Evolutionary conservation across 2,329 filamentous ascomycete species (phyloP).

Genomic region (Akanthomyces dipterigenus): DNA sequence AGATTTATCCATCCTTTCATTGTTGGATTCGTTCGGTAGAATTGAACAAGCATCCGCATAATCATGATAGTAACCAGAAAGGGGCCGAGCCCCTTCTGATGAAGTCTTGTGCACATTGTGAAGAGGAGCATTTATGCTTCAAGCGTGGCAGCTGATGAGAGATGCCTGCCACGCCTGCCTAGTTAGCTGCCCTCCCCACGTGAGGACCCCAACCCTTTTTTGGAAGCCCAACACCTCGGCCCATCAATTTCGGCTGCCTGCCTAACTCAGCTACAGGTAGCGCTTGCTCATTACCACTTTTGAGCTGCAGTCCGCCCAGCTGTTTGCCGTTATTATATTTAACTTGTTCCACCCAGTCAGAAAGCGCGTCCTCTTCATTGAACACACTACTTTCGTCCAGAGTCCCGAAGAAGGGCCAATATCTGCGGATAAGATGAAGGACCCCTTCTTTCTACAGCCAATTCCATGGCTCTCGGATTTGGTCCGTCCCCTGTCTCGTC

Average conservation of each 20-base stretch:
- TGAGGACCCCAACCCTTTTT: conserved; percentile 13
- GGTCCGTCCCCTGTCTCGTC: conserved; percentile 58
- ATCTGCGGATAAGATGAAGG: conserved; percentile 49
- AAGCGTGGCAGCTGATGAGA: conserved; percentile 5
- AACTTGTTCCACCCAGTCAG: background rate
- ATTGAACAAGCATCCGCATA: background rate
- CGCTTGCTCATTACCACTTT: background rate
- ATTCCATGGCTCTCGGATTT: conserved; percentile 50
- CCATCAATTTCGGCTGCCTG: conserved; percentile 9
- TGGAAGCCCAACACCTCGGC: conserved; percentile 12
- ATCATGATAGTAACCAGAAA: background rate
- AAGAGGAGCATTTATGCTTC: background rate
- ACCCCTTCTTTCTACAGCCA: conserved; percentile 62
- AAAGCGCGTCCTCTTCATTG: background rate
- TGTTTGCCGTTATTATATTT: background rate
- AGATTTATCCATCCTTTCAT: background rate
- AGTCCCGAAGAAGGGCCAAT: background rate
- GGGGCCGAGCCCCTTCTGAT: background rate
- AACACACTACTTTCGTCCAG: background rate
- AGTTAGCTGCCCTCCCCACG: conserved; percentile 8
- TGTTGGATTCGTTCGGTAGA: background rate
- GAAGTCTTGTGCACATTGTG: background rate
- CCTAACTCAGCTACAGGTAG: background rate
- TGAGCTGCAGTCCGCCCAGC: background rate
- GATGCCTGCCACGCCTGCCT: background rate